Evolutionary conservation across 257 asterid species (phyloP), one percentile per base, ranked within the genome.

Genomic region (Rauvolfia tetraphylla): DNA sequence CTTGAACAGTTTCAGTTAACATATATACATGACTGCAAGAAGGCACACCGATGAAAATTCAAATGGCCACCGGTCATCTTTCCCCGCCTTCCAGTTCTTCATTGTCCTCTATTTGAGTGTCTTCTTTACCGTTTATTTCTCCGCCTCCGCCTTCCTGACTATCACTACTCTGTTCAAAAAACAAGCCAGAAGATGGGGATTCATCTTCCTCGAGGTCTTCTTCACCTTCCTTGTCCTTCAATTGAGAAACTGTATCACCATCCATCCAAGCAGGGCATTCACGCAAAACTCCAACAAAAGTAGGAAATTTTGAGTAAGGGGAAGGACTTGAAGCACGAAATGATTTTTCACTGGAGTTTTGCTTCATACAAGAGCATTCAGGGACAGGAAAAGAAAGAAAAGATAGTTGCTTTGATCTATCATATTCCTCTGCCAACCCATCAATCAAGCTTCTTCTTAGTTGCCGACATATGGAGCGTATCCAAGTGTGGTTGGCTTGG

Each of bases 51-150:
- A 61, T 2, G 36, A 59, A 29, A 25, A 14, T 59, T 27, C 5
- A 31, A 15, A 15, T 29, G 68, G 68, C 3, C 29, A 66, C 17
- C 7, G 49, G 65, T 89, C 88, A 91, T 85, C 93, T 89, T 59
- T 95, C 99, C 44, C 94, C 97, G 0, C 91, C 96, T 81, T 95
- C 99, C 0, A 91, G 96, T 78, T 95, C 99, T 82, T 93, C 99
- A 75, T 89, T 97, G 83, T 95, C 99, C 76, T 95, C 99, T 78
- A 92, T 91, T 76, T 82, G 96, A 12, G 89, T 54, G 42, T 93
- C 99, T 78, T 95, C 98, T 79, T 91, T 91, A 84, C 44, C 85
- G 87, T 81, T 81, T 73, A 77, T 76, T 71, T 95, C 98, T 41
- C 76, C 87, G 13, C 77, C 89, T 27, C 83, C 91, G 39, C 85